A percentile compares a stretch with the other conserved stretches of the same genome.
Evolutionary conservation across 2,329 filamentous ascomycete species (phyloP).

Genomic region (Fusarium nurragi): DNA sequence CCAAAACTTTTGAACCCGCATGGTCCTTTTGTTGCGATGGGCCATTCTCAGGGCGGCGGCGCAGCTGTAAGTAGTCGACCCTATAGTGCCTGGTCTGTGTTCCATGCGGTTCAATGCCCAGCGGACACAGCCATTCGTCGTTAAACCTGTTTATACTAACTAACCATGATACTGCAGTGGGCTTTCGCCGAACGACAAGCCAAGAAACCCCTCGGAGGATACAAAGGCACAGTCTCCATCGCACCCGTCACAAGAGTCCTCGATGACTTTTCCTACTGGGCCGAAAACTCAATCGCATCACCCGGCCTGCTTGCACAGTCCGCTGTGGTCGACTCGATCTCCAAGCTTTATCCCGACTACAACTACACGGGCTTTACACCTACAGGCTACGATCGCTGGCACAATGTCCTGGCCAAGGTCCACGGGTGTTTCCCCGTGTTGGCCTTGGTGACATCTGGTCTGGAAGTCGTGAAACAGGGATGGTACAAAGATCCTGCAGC

Average conservation of each 20-base stretch:
- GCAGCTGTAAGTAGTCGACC: neutral
- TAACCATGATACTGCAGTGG: neutral
- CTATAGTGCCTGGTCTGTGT: neutral
- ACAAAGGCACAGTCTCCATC: constrained; percentile 24
- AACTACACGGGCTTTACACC: constrained; percentile 20
- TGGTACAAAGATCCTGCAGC: neutral
- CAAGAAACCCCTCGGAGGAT: constrained; percentile 21
- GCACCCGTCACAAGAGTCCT: constrained; percentile 25
- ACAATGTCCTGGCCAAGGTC: constrained; percentile 18
- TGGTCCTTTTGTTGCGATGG: neutral
- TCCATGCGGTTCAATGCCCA: neutral
- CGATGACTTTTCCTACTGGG: constrained; percentile 14
- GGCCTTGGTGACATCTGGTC: constrained; percentile 1
- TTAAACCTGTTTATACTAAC: neutral
- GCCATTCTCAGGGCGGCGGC: neutral
- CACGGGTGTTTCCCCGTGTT: constrained; percentile 23
- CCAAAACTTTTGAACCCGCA: neutral
- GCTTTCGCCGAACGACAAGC: constrained; percentile 26
- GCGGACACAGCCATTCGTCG: too few species aligned
- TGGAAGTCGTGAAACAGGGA: neutral
- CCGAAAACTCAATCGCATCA: constrained; percentile 4
- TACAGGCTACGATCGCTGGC: constrained; percentile 24
- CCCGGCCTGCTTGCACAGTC: constrained; percentile 6
- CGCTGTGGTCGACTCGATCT: constrained; percentile 16
- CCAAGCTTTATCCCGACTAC: constrained; percentile 22